These are phyloP conservation scores for Erodium texanum DNA, from an alignment of 441 rosid genomes.

Conservation along the genomic window DNA sequence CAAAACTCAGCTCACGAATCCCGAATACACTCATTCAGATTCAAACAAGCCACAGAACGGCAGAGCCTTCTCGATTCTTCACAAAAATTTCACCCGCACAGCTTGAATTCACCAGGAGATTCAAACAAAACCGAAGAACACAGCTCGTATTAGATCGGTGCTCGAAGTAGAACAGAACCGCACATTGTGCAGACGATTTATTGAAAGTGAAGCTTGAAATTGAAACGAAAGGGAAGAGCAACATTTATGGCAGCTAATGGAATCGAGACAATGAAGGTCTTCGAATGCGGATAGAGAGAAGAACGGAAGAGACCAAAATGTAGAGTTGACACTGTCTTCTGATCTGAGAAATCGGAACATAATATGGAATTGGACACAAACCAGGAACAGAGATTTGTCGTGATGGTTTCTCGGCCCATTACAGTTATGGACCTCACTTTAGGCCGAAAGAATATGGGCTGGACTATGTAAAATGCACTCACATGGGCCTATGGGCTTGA, in stretches of 20 bases:
- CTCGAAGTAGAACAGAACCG: not conserved
- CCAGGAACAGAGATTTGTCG: no score
- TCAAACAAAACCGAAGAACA: not conserved
- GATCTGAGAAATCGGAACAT: not conserved
- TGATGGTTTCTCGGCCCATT: no score
- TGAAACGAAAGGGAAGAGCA: not conserved
- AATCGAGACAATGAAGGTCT: constrained; percentile 12
- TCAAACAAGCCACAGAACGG: not conserved
- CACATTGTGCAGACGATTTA: not conserved
- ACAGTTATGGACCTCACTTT: no score
- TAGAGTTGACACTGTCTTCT: constrained; percentile 8
- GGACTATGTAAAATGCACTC: no score
- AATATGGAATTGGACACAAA: no score
- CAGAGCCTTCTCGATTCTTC: not conserved
- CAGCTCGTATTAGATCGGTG: not conserved
- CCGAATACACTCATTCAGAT: not conserved
- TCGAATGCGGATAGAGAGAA: not conserved
- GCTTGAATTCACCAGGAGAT: not conserved
- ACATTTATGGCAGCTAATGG: not conserved
- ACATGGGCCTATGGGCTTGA: not conserved
- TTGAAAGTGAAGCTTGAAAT: not conserved
- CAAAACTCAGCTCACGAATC: not conserved
- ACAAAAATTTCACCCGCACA: not conserved
- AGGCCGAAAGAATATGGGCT: no score
- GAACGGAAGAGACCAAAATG: not conserved